Base-by-base conservation (phyloP, 2,329 filamentous ascomycete species). In the Aspergillus ustus region DNA sequence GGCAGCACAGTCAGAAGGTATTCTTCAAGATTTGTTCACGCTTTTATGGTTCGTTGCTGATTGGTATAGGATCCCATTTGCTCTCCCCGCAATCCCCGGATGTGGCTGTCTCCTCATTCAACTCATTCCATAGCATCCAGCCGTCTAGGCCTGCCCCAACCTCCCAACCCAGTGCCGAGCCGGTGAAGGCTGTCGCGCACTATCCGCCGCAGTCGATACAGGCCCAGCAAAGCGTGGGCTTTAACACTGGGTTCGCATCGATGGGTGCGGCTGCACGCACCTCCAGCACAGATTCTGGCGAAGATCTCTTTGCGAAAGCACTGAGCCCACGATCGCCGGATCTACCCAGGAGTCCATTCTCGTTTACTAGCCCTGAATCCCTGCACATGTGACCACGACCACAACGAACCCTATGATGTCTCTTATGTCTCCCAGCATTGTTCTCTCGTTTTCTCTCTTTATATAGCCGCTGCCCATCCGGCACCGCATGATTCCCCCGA, bases 241-340 rank as follows among this genome's bases (percentile, higher is more conserved):
- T 71, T 13, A 69, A 54, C 71, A 70, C 63, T 8, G 63, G 69
- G 1, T 69, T 75, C 54, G 58, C 73, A n/a, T 75, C 71, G 22
- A 72, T 74, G 64, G 71, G 69, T 31, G 69, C 72, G 1, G 61
- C 77, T n/a, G 67, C 73, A 19, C 71, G 62, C 74, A 79, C 61
- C 43, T 67, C 61, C 52, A 75, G 63, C 75, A 64, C 68, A 6
- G 86, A 89, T 45, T 85, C 84, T 0, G 90, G 92, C 67, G 92
- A 96, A 61, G 93, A 91, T 45, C 82, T 97, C 2, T 97, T 97
- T 72, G 93, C 92, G 0, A 84, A 96, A 56, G 92, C 92, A 1
- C 87, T 97, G 79, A 94, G 91, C 70, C 93, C 93, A 1, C 84
- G 93, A 54, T 93, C 91, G 70, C 93, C 93, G 0, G 92, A 96